Evolutionary conservation across 495 filamentous ascomycete species (phyloP).

Genomic region (Penicillium canescens): DNA sequence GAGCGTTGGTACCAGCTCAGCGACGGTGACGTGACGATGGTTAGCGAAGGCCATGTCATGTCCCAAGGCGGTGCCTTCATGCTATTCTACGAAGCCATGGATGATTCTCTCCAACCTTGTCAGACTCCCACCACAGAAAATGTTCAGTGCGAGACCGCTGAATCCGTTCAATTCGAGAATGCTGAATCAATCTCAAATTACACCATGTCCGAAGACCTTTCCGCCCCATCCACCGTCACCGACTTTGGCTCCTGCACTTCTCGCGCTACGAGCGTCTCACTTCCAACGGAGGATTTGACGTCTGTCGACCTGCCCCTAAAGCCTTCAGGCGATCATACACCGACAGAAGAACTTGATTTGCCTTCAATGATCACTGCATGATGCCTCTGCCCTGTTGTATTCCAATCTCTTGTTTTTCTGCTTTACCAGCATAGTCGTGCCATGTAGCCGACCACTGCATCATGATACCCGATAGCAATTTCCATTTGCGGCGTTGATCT

Average conservation of each 20-base stretch:
- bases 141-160: not conserved
- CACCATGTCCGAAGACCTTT: slow-evolving; percentile 31
- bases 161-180: slow-evolving; percentile 11
- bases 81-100: slow-evolving; percentile 82
- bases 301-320: not conserved
- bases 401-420: slow-evolving; percentile 5
- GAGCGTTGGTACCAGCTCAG: slow-evolving; percentile 81
- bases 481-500: slow-evolving; percentile 17
- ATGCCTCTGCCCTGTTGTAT: not conserved
- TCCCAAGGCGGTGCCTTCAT: slow-evolving; percentile 87
- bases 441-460: slow-evolving; percentile 11
- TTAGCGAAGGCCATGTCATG: slow-evolving; percentile 72
- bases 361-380: slow-evolving; percentile 11
- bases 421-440: slow-evolving; percentile 4
- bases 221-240: slow-evolving; percentile 29
- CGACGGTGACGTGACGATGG: slow-evolving; percentile 77
- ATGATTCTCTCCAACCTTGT: slow-evolving; percentile 1
- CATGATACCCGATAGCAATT: slow-evolving; percentile 25
- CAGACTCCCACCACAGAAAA: not conserved
- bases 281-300: slow-evolving; percentile 12
- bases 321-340: not conserved
- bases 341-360: not conserved
- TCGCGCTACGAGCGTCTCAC: slow-evolving; percentile 33
- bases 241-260: slow-evolving; percentile 34
- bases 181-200: slow-evolving; percentile 24